These are phyloP conservation scores for Meyerozyma elateridarum DNA, from an alignment of 1,139 yeast species.

Conservation along the genomic window DNA sequence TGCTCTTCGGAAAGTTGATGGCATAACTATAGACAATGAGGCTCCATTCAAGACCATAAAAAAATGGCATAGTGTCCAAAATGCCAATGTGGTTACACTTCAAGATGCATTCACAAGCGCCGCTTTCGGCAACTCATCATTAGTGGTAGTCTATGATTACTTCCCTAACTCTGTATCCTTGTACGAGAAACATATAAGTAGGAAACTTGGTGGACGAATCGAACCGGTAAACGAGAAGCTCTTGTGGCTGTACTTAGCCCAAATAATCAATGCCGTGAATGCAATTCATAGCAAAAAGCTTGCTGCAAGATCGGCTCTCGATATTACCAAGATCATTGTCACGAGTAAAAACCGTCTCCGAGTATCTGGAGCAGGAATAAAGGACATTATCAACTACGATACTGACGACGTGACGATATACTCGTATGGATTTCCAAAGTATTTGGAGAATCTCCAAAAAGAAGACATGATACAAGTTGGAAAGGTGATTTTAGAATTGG, in stretches of 20 bases:
- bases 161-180: constrained; percentile 37
- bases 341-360: constrained; percentile 70
- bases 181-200: constrained; percentile 29
- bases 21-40: constrained; percentile 50
- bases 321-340: constrained; percentile 65
- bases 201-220: constrained; percentile 29
- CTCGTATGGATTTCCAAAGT: constrained; percentile 15
- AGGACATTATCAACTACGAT: constrained; percentile 55
- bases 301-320: constrained; percentile 56
- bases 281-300: constrained; percentile 60
- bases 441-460: constrained; percentile 31
- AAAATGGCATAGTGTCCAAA: constrained; percentile 47
- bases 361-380: constrained; percentile 65
- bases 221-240: constrained; percentile 56
- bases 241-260: constrained; percentile 74
- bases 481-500: constrained; percentile 50
- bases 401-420: constrained; percentile 24
- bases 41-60: constrained; percentile 35
- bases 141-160: constrained; percentile 41
- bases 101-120: constrained; percentile 85
- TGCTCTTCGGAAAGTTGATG: constrained; percentile 63
- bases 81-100: constrained; percentile 62
- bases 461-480: constrained; percentile 59
- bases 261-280: constrained; percentile 62
- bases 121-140: constrained; percentile 71